phyloP scores from a whole-genome alignment of 2,329 filamentous ascomycete species.

The Trichoderma aggressivum region DNA sequence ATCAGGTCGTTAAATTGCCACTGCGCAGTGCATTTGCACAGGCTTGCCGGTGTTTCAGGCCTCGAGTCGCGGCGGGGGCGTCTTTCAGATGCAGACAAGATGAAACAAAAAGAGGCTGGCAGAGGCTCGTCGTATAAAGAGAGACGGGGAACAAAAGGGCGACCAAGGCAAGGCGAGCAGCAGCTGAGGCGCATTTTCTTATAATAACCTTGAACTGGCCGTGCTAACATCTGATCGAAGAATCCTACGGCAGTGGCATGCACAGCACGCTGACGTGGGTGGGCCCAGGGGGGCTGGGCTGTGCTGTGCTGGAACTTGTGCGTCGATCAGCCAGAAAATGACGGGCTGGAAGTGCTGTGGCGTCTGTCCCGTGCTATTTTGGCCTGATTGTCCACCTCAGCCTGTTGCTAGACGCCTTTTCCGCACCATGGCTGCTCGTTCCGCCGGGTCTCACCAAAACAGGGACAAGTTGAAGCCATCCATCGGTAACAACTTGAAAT shows the following conservation, averaged over 20 bases:
- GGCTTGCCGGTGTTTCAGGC: slow-evolving; percentile 10
- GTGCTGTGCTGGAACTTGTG: slow-evolving; percentile 6
- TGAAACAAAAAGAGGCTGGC: not conserved
- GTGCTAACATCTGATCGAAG: not conserved
- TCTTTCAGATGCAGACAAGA: not conserved
- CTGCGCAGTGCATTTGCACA: not conserved
- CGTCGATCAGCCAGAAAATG: not conserved
- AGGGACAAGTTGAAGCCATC: no score
- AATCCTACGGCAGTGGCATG: not conserved
- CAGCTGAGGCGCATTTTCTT: not conserved
- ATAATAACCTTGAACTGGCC: not conserved
- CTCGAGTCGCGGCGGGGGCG: not conserved
- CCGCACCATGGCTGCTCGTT: not conserved
- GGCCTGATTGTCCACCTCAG: not conserved
- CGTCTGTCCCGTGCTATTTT: slow-evolving; percentile 4
- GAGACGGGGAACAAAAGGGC: not conserved
- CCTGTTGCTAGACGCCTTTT: not conserved
- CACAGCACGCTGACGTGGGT: slow-evolving; percentile 9
- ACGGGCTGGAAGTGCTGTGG: not conserved
- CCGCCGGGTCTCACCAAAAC: not conserved
- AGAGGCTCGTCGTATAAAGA: not conserved
- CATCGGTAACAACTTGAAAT: not conserved
- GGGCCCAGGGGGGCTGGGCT: slow-evolving; percentile 16
- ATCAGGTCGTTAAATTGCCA: slow-evolving; percentile 9
- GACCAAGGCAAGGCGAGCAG: not conserved